These are phyloP conservation scores for Pseudevernia furfuracea DNA, from an alignment of 495 filamentous ascomycete species.

Conservation along the genomic window DNA sequence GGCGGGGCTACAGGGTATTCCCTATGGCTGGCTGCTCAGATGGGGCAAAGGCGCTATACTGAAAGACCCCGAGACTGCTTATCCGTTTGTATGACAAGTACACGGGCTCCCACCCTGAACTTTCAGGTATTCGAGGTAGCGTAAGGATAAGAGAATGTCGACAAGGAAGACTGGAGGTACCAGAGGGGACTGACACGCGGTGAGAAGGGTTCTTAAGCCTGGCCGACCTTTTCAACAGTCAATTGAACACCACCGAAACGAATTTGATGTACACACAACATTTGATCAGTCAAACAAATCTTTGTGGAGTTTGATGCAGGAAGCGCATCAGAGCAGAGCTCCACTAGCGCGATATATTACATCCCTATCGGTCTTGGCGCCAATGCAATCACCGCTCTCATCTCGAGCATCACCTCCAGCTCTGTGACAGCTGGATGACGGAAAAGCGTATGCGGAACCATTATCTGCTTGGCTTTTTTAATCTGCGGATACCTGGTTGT, in stretches of 20 bases:
- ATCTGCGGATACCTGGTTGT: background rate
- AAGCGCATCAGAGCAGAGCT: background rate
- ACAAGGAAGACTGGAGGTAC: background rate
- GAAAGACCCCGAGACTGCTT: background rate
- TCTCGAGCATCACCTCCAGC: background rate
- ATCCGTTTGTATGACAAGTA: background rate
- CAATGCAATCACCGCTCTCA: background rate
- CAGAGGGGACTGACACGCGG: background rate
- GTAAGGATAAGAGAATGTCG: background rate
- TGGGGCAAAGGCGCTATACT: background rate
- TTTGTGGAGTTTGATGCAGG: background rate
- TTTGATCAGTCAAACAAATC: background rate
- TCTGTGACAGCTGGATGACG: background rate
- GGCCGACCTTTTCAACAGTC: background rate
- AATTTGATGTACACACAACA: background rate
- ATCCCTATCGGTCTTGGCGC: background rate
- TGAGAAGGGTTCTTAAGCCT: background rate
- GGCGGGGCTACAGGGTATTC: background rate
- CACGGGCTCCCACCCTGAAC: no score
- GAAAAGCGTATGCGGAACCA: background rate
- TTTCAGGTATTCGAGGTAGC: background rate
- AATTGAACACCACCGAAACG: background rate
- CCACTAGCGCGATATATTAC: conserved; percentile 10
- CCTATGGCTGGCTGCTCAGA: background rate
- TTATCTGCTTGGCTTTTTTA: background rate